Percentiles rank a stretch among this genome's conserved stretches.
These are phyloP conservation scores for Hansenula sp. DNA, from an alignment of 1,139 yeast species.

Conservation along the genomic window DNA sequence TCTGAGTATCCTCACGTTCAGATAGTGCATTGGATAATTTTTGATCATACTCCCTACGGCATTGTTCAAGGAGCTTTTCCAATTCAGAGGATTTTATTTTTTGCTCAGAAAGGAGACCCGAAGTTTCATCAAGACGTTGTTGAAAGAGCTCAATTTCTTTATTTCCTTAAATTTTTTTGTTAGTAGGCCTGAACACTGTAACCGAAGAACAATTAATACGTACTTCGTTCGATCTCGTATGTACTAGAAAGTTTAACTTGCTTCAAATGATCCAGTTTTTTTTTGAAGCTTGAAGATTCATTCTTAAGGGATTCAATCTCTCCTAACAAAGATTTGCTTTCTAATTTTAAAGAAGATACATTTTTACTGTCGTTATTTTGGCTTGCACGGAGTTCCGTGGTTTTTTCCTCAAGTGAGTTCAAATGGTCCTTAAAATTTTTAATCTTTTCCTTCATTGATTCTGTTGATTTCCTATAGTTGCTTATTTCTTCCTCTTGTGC, in stretches of 20 bases:
- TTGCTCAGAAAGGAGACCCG: conserved; percentile 22
- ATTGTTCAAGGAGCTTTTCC: conserved; percentile 13
- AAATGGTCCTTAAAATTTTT: conserved; percentile 10
- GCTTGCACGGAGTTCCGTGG: conserved; percentile 5
- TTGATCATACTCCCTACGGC: conserved; percentile 17
- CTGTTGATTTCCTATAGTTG: conserved; percentile 2
- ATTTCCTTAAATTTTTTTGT: conserved; percentile 7
- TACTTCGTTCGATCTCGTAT: conserved; percentile 19
- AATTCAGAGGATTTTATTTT: conserved; percentile 18
- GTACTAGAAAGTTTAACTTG: conserved; percentile 14
- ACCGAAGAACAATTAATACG: not conserved
- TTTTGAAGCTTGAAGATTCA: conserved; percentile 11
- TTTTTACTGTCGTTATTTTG: conserved; percentile 8
- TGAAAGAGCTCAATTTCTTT: conserved; percentile 17
- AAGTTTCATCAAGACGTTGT: conserved; percentile 17
- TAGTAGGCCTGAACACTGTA: not conserved
- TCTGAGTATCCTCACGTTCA: not conserved
- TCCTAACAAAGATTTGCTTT: conserved; percentile 2
- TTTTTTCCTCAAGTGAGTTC: conserved; percentile 5
- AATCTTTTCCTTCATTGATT: conserved; percentile 6
- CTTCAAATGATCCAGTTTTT: conserved; percentile 18
- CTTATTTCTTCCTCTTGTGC: conserved; percentile 12
- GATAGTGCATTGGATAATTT: not conserved
- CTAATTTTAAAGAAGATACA: conserved; percentile 9
- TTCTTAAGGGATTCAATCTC: conserved; percentile 6